Evolutionary conservation across 768 basidiomycete genomes (phyloP).

Genomic region (Tulasnella calospora): DNA sequence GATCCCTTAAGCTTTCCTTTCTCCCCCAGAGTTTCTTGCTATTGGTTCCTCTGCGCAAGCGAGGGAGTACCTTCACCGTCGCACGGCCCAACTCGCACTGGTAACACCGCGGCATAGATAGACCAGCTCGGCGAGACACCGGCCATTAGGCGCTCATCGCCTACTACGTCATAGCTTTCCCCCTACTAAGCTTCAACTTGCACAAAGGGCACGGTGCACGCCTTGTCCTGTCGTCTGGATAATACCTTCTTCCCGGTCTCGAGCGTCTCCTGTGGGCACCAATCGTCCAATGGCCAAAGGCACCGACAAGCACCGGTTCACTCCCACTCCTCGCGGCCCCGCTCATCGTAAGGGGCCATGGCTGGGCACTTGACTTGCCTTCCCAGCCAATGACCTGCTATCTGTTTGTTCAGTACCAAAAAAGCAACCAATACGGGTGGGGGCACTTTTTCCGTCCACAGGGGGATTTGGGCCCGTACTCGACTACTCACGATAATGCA

Average conservation of each 20-base stretch:
- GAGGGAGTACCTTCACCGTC: background rate
- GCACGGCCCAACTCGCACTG: background rate
- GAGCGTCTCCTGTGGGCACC: background rate
- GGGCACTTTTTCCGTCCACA: no score
- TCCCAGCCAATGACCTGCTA: background rate
- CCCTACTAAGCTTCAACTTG: background rate
- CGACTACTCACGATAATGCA: no score
- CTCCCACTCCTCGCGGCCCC: background rate
- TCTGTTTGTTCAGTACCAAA: background rate
- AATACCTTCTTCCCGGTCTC: background rate
- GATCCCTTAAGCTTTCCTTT: background rate
- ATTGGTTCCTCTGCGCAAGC: background rate
- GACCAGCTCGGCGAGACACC: background rate
- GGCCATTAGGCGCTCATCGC: background rate
- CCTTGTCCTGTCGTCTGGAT: background rate
- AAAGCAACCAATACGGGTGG: no score
- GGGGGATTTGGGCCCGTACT: no score
- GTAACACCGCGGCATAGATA: background rate
- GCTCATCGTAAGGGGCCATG: background rate
- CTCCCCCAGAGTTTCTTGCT: background rate
- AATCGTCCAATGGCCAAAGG: background rate
- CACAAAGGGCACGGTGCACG: background rate
- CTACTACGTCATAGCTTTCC: background rate
- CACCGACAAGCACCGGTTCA: background rate
- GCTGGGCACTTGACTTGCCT: background rate